Base-by-base conservation (phyloP, 2,329 filamentous ascomycete species). In the Colletotrichum viniferum region DNA sequence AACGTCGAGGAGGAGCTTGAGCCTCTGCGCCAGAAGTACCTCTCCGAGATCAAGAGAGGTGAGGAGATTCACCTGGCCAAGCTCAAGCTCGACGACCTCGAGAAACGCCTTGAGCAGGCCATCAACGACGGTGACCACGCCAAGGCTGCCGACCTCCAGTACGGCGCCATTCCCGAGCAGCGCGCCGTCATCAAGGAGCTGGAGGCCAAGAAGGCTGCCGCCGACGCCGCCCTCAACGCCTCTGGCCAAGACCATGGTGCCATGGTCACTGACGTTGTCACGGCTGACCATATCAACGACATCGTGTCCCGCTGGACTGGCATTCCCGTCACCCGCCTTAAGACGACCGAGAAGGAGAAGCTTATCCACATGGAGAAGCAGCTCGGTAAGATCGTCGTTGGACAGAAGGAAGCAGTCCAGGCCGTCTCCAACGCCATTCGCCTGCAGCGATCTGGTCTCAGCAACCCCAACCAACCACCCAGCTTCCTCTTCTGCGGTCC, bases 401-500 rank as follows among this genome's bases (percentile, higher is more conserved):
- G 97, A 67, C 97, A 99, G 86, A 95, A 92, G 83, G 97, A 99
- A 86, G 97, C 97, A 36, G 97, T 98, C 64, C 90, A 91, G 71
- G 95, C 96, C 2, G 97, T 99, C 36, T 96, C 96, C 69, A 98
- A 99, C 81, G 96, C 97, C 69, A 99, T 99, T 81, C 93, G 97
- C 78, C 91, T 99, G 55, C 96, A 98, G 85, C 93, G 97, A 78
- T 98, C 97, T 71, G 97, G 97, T 73, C 94, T 99, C 58, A 92
- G 92, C 86, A 99, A 99, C 83, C 97, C 97, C 34, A 98, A 98
- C 84, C 95, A 98, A 81, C 97, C 97, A 30, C 97, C 97, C 4
- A 98, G 95, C 82, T 99, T 99, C 93, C 90, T 99, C 73, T 99
- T 99, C 92, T 98, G 97, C 81, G 97, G 97, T 88, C 97, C 97